Evolutionary conservation across 192 early-diverging fungal species (phyloP).

Genomic region (Coemansia sp.): DNA sequence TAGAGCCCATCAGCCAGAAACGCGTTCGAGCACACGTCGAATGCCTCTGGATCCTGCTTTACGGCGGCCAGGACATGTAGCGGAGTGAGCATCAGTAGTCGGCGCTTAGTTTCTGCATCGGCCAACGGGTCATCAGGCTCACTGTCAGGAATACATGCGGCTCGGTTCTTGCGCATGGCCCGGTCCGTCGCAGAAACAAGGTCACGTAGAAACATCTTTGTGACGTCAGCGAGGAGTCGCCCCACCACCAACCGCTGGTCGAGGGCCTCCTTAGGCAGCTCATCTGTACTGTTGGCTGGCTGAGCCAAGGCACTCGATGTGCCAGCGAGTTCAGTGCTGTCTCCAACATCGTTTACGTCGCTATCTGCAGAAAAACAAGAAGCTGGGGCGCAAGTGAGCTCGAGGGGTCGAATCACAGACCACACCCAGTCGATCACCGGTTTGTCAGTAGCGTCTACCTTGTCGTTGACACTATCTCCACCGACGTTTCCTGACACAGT

Average conservation of each 20-base stretch:
- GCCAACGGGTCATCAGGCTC: neutral
- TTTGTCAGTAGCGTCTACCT: conserved; percentile 11
- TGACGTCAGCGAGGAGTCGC: conserved; percentile 35
- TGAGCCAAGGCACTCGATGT: conserved; percentile 13
- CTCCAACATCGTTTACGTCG: neutral
- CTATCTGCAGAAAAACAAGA: conserved; percentile 29
- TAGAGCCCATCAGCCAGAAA: conserved; percentile 26
- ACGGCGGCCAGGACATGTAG: conserved; percentile 45
- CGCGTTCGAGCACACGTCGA: conserved; percentile 53
- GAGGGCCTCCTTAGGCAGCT: conserved; percentile 35
- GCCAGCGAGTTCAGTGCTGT: neutral
- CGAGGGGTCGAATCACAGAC: conserved; percentile 43
- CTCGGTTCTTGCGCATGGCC: conserved; percentile 36
- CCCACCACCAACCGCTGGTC: conserved; percentile 53
- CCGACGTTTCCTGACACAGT: neutral
- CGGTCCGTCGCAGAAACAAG: conserved; percentile 34
- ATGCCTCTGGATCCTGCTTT: conserved; percentile 33
- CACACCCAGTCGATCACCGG: conserved; percentile 49
- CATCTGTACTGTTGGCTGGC: conserved; percentile 42
- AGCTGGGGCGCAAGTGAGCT: conserved; percentile 48
- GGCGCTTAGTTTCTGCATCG: no score
- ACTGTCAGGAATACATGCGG: conserved; percentile 7
- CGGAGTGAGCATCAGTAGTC: no score
- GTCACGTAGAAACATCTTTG: conserved; percentile 52
- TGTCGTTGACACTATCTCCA: neutral